Conservation (phyloP, 1,284 basidiomycete species). For the Melampsora larici-populina region DNA sequence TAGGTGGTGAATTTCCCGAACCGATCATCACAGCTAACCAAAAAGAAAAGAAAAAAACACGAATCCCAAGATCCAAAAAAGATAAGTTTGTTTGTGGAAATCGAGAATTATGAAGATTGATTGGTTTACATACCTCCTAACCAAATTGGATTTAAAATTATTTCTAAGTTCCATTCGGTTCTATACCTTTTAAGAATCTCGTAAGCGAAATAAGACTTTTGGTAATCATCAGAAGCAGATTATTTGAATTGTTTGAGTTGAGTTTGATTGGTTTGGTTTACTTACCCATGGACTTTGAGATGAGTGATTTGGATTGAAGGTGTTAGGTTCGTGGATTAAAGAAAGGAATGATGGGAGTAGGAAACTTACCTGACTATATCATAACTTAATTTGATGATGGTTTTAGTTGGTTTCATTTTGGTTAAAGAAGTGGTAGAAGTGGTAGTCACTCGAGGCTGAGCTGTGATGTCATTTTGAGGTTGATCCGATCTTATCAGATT, state of each 20-base stretch:
- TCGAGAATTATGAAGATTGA: too few species aligned
- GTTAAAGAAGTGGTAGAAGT: too few species aligned
- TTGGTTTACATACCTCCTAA: slow-evolving; percentile 2
- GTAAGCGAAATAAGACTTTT: slow-evolving; percentile 35
- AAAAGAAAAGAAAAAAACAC: background rate
- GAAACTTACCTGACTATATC: slow-evolving; percentile 32
- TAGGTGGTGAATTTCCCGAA: slow-evolving; percentile 18
- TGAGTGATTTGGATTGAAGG: background rate
- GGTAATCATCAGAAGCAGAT: background rate
- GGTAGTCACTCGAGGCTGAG: too few species aligned
- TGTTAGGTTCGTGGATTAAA: background rate
- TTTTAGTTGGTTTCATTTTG: background rate
- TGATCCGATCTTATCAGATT: too few species aligned
- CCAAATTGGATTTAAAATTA: slow-evolving; percentile 27
- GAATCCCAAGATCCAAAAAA: background rate
- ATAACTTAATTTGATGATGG: slow-evolving; percentile 26
- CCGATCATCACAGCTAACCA: slow-evolving; percentile 21
- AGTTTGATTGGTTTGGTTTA: background rate
- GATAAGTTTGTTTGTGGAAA: background rate
- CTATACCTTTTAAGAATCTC: slow-evolving; percentile 27
- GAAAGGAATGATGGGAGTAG: background rate
- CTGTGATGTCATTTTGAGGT: too few species aligned
- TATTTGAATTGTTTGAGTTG: background rate
- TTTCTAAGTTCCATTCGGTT: slow-evolving; percentile 12
- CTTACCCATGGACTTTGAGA: background rate